Base-by-base conservation (phyloP, 1,139 yeast genomes). In the Scheffersomyces titani region DNA sequence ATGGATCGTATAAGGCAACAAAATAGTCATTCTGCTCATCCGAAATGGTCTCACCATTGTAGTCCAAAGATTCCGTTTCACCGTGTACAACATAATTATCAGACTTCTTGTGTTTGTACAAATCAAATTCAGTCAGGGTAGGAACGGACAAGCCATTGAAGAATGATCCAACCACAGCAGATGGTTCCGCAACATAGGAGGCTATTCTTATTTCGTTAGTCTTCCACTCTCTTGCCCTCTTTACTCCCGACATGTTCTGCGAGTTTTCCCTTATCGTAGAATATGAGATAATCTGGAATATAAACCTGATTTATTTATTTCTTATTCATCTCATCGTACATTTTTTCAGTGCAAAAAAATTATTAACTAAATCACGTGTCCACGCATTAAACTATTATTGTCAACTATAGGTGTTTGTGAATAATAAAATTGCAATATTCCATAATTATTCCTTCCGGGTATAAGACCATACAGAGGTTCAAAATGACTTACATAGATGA, bases 61-160 rank as follows among this genome's bases (percentile, higher is more conserved):
- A 93, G 63, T 87, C 93, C 58, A 93, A 77, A 44, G 83, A 81
- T 2, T 82, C 86, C 61, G 83, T 86, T 71, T 92, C 96, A 48
- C 97, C 98, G 68, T 91, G 97, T 53, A 91, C 66, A 44, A 89
- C 71, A 55, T 72, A 74, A 50, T 77, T 74, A 21, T 78, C 76
- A 16, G 75, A 70, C 55, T 76, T 76, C 65, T 85, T 84, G 65
- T 83, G 83, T 67, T 83, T 79, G 72, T 83, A 90, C 47, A 91
- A 75, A 48, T 88, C 85, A 66, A 93, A 90, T 48, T 75, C 71
- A 6, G 90, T 84, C 19, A 82, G 78, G 16, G 74, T 70, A 45
- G 96, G 88, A 13, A 88, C 83, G 20, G 80, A 74, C 54, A 90
- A 78, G 3, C 97, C 97, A 65, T 90, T 90, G 77, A 92, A 89